Conservation (phyloP, 768 basidiomycete species). For the Tylopilus balloui region DNA sequence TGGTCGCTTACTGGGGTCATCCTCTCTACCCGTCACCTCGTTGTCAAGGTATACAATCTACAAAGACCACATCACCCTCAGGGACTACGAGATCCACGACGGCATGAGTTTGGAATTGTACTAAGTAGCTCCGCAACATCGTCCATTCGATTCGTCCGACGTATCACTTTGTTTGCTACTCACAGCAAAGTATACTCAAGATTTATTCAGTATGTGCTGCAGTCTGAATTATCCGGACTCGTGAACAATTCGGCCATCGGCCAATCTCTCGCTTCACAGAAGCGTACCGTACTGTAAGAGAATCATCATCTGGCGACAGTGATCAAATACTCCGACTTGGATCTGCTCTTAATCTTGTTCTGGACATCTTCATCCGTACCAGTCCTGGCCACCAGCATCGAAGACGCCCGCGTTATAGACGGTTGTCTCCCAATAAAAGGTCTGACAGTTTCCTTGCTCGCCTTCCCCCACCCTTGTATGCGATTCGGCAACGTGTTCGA, state of each 20-base stretch:
- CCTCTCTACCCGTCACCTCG: neutral
- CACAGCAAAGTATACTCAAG: slow-evolving; percentile 8
- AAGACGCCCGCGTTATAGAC: slow-evolving; percentile 14
- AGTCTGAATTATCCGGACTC: slow-evolving; percentile 1
- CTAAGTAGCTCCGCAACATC: slow-evolving; percentile 32
- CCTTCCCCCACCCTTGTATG: slow-evolving; percentile 40
- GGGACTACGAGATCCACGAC: slow-evolving; percentile 91
- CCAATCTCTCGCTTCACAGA: neutral
- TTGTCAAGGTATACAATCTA: slow-evolving; percentile 80
- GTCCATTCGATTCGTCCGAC: slow-evolving; percentile 1
- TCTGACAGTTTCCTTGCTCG: slow-evolving; percentile 9
- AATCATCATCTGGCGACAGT: neutral
- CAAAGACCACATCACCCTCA: slow-evolving; percentile 92
- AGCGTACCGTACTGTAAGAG: neutral
- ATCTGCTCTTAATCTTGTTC: slow-evolving; percentile 11
- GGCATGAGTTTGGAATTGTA: slow-evolving; percentile 95
- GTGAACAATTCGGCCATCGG: neutral
- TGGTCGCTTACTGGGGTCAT: neutral
- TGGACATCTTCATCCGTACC: slow-evolving; percentile 1
- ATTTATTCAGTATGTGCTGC: slow-evolving; percentile 9
- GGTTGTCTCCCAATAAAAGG: slow-evolving; percentile 27
- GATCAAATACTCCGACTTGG: slow-evolving; percentile 18
- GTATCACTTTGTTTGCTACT: neutral
- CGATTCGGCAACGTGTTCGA: slow-evolving; percentile 38
- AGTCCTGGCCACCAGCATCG: slow-evolving; percentile 14